Evolutionary conservation across 257 asterid genomes (phyloP).

Genomic region (Ilex aquifolium): DNA sequence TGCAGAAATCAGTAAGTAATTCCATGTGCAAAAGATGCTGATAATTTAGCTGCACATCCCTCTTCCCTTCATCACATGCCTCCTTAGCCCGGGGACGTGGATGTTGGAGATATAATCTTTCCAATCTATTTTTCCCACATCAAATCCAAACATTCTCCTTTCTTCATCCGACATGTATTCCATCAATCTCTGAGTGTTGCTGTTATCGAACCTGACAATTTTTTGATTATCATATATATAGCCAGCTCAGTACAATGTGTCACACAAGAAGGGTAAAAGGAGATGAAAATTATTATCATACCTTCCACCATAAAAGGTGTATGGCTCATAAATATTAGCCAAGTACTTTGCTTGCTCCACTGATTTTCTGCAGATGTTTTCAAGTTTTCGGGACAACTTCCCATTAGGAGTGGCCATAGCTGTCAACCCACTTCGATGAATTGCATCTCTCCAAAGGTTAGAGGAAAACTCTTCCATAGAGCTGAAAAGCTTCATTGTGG

Average conservation of each 20-base stretch:
- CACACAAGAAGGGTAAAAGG: background rate
- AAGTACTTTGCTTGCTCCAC: constrained; percentile 81
- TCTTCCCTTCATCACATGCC: constrained; percentile 95
- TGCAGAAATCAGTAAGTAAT: constrained; percentile 23
- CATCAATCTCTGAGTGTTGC: constrained; percentile 71
- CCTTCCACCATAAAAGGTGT: constrained; percentile 94
- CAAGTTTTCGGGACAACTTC: constrained; percentile 49
- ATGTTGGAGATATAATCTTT: constrained; percentile 71
- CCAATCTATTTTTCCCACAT: constrained; percentile 88
- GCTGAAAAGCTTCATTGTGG: constrained; percentile 67
- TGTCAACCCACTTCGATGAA: constrained; percentile 42
- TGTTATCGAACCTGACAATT: constrained; percentile 78
- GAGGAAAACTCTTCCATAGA: constrained; percentile 86
- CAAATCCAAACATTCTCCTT: constrained; percentile 62
- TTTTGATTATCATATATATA: no score
- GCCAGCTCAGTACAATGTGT: background rate
- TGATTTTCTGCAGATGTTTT: constrained; percentile 65
- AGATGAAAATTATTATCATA: constrained; percentile 14
- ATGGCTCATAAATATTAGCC: constrained; percentile 78
- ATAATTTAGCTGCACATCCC: constrained; percentile 34
- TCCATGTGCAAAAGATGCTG: constrained; percentile 9
- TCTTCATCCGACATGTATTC: constrained; percentile 74
- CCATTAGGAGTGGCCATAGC: constrained; percentile 47
- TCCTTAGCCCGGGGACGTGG: constrained; percentile 90
- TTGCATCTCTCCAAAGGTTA: constrained; percentile 74